phyloP scores from a whole-genome alignment of 2,329 filamentous ascomycete genomes.

The Neopestalotiopsis sp. region DNA sequence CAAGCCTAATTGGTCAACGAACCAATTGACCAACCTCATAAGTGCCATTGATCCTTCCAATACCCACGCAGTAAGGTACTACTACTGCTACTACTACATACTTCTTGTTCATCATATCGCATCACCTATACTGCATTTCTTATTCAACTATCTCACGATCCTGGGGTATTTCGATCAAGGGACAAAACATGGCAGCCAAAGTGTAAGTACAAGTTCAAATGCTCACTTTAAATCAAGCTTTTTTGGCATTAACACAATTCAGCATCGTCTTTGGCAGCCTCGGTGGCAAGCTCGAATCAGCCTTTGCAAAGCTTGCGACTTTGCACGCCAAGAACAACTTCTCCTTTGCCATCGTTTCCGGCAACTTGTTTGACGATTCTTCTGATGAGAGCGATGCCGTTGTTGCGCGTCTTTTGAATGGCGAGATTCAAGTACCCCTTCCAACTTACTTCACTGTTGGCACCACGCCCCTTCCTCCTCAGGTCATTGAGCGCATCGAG shows the following conservation, averaged over 20 bases:
- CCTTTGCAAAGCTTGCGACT: slow-evolving; percentile 79
- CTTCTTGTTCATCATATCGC: background rate
- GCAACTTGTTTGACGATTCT: slow-evolving; percentile 74
- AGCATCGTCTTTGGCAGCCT: slow-evolving; percentile 85
- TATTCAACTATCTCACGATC: background rate
- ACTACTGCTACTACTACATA: too few species aligned
- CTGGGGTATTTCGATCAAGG: background rate
- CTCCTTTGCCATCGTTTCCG: slow-evolving; percentile 80
- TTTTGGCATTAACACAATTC: slow-evolving; percentile 21
- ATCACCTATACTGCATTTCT: background rate
- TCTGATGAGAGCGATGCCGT: slow-evolving; percentile 59
- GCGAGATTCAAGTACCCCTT: slow-evolving; percentile 75
- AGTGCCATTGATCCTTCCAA: background rate
- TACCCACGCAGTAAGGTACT: background rate
- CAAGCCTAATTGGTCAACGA: background rate
- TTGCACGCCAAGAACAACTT: slow-evolving; percentile 90
- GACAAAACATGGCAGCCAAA: slow-evolving; percentile 52
- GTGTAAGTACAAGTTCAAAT: slow-evolving; percentile 42
- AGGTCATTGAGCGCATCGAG: slow-evolving; percentile 75
- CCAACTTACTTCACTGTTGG: slow-evolving; percentile 92
- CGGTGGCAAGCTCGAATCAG: slow-evolving; percentile 76
- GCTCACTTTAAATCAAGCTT: background rate
- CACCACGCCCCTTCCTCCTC: slow-evolving; percentile 70
- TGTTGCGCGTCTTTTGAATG: slow-evolving; percentile 70
- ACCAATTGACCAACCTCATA: slow-evolving; percentile 1